A percentile compares a stretch with the other conserved stretches of the same genome.
These are phyloP conservation scores for Aspergillus ustus DNA, from an alignment of 2,329 filamentous ascomycete genomes.

Conservation along the genomic window DNA sequence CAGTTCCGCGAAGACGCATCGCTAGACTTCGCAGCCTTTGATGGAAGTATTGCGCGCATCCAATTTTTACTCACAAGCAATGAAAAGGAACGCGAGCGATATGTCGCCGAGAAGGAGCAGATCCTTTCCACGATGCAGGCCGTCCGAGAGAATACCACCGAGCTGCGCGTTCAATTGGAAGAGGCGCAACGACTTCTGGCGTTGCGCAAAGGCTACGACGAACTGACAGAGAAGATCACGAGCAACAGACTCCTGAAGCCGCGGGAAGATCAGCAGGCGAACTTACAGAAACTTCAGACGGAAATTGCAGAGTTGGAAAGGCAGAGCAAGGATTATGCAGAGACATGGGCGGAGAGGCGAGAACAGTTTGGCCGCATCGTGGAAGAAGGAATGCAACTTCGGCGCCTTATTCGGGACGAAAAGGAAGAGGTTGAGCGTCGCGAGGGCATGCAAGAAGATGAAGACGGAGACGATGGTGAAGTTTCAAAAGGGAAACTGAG, in stretches of 20 bases:
- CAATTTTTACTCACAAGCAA: constrained; percentile 88
- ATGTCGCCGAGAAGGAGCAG: constrained; percentile 76
- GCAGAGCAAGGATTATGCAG: constrained; percentile 79
- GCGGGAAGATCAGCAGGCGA: constrained; percentile 79
- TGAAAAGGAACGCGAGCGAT: constrained; percentile 78
- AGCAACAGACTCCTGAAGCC: constrained; percentile 77
- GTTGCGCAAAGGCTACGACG: constrained; percentile 84
- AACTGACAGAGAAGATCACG: constrained; percentile 84
- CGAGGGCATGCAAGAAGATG: constrained; percentile 73
- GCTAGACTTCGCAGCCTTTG: constrained; percentile 86
- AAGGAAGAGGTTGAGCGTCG: constrained; percentile 91
- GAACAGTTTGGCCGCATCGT: constrained; percentile 89
- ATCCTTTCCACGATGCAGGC: constrained; percentile 78
- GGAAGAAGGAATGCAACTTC: constrained; percentile 84
- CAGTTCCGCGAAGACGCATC: constrained; percentile 81
- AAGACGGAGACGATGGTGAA: constrained; percentile 62
- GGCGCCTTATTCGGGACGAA: constrained; percentile 87
- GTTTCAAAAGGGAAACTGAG: constrained; percentile 54
- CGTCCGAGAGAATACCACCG: constrained; percentile 74
- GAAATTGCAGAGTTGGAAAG: constrained; percentile 87
- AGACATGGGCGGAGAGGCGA: constrained; percentile 81
- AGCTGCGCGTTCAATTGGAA: constrained; percentile 75
- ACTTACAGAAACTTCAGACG: constrained; percentile 79
- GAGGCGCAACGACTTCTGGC: constrained; percentile 75
- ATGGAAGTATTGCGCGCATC: constrained; percentile 82